These are phyloP conservation scores for Boletales sp. DNA, from an alignment of 768 basidiomycete species.

Conservation along the genomic window DNA sequence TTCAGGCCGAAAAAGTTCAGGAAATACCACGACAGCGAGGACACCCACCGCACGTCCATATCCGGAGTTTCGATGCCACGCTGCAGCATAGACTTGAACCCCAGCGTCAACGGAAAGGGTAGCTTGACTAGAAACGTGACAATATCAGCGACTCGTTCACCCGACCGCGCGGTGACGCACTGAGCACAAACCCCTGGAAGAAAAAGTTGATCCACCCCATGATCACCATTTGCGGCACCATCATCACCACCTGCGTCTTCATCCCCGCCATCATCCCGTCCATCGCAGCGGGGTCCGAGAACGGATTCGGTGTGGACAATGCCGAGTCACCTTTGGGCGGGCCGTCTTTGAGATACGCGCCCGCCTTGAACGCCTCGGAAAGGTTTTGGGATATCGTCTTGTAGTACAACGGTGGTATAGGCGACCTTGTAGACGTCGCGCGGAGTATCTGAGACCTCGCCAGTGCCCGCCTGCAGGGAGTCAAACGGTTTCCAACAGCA, in stretches of 20 bases:
- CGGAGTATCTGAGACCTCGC: constrained; percentile 83
- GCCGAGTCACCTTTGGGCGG: constrained; percentile 63
- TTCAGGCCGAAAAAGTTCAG: constrained; percentile 98
- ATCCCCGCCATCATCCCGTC: constrained; percentile 98
- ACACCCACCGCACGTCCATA: constrained; percentile 99
- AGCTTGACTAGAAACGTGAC: constrained; percentile 66
- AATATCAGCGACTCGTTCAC: neutral
- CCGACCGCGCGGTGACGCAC: constrained; percentile 48
- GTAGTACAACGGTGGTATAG: constrained; percentile 72
- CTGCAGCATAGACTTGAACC: constrained; percentile 98
- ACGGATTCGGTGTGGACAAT: constrained; percentile 67
- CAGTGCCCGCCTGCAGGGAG: constrained; percentile 59
- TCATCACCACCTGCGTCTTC: constrained; percentile 99
- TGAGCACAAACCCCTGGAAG: constrained; percentile 97
- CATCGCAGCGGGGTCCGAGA: constrained; percentile 89
- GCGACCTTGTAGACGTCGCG: constrained; percentile 74
- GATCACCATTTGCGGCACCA: constrained; percentile 97
- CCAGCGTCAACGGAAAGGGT: constrained; percentile 93
- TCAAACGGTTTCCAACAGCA: neutral
- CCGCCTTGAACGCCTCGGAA: constrained; percentile 64
- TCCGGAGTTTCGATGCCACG: constrained; percentile 92
- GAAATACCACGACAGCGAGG: constrained; percentile 98
- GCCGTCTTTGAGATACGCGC: constrained; percentile 84
- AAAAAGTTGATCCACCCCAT: constrained; percentile 99
- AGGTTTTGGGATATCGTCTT: constrained; percentile 72